These are phyloP conservation scores for Neofusicoccum laricinum DNA, from an alignment of 2,329 filamentous ascomycete species.

Conservation along the genomic window DNA sequence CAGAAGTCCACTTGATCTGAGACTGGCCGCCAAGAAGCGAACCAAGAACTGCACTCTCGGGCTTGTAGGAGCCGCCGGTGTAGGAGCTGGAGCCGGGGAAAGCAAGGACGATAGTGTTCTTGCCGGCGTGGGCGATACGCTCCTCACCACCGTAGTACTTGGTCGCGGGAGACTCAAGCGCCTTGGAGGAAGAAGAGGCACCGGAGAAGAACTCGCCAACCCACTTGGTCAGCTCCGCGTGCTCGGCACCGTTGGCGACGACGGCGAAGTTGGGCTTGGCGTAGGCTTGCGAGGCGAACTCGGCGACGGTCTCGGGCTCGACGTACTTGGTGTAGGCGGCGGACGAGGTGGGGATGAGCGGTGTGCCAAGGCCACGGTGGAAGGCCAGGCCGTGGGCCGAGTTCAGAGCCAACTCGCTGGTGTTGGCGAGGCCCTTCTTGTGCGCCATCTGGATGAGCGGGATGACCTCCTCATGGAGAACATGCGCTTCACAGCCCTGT, in stretches of 20 bases:
- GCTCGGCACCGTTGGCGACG: constrained; percentile 81
- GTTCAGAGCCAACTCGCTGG: constrained; percentile 74
- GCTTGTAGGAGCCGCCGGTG: constrained; percentile 73
- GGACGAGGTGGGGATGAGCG: constrained; percentile 69
- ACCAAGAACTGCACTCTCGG: constrained; percentile 82
- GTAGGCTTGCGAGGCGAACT: constrained; percentile 77
- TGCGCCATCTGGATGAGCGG: constrained; percentile 75
- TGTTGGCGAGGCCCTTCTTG: constrained; percentile 62
- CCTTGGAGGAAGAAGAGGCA: constrained; percentile 53
- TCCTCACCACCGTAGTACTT: constrained; percentile 97
- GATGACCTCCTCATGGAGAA: constrained; percentile 85
- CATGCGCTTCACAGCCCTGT: constrained; percentile 62
- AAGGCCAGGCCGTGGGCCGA: constrained; percentile 84
- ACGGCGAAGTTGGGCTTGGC: constrained; percentile 87
- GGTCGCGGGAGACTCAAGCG: constrained; percentile 60
- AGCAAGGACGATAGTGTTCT: constrained; percentile 83
- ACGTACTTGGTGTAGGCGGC: constrained; percentile 77
- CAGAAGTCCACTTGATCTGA: constrained; percentile 91
- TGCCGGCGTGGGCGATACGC: constrained; percentile 71
- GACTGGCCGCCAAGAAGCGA: constrained; percentile 87
- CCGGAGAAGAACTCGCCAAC: constrained; percentile 86
- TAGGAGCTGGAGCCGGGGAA: constrained; percentile 86
- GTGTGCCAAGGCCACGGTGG: constrained; percentile 84
- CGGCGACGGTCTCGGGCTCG: constrained; percentile 68
- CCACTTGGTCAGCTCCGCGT: constrained; percentile 80